phyloP scores from a whole-genome alignment of 345 rosid species.

The Corchorus capsularis region DNA sequence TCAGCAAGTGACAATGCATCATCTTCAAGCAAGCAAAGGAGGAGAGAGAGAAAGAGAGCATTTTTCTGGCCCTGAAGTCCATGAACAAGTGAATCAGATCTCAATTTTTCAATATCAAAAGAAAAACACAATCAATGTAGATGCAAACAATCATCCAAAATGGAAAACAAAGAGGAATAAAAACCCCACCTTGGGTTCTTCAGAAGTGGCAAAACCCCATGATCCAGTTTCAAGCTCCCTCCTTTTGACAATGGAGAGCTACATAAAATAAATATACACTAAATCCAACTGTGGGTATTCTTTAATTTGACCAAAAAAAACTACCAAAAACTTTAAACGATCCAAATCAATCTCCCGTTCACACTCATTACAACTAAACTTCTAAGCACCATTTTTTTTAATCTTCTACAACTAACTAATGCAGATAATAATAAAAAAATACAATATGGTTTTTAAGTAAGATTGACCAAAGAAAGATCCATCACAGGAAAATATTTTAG shows the following conservation, averaged over 20 bases:
- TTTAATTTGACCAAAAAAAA: constrained; percentile 24
- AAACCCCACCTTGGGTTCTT: constrained; percentile 33
- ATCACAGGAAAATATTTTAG: constrained; percentile 21
- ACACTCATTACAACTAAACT: constrained; percentile 14
- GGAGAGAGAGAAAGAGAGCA: neutral
- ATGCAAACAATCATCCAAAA: neutral
- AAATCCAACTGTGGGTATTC: constrained; percentile 29
- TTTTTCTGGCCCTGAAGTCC: neutral
- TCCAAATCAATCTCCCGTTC: constrained; percentile 24
- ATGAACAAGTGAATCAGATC: constrained; percentile 16
- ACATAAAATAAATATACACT: constrained; percentile 6
- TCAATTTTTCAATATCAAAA: constrained; percentile 8
- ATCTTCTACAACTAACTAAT: constrained; percentile 1
- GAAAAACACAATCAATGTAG: neutral
- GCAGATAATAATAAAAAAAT: neutral
- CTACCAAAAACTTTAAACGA: constrained; percentile 12
- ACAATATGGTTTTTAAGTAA: constrained; percentile 2
- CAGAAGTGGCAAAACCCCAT: constrained; percentile 21
- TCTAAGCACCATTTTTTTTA: constrained; percentile 22
- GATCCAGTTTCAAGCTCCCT: constrained; percentile 10
- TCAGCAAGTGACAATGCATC: neutral
- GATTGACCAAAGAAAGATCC: neutral
- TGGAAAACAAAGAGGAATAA: neutral
- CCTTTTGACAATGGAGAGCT: constrained; percentile 22
- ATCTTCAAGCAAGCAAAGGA: neutral